Conservation (phyloP, 1,284 basidiomycete genomes). For the Melanopsichium pennsylvanicum region DNA sequence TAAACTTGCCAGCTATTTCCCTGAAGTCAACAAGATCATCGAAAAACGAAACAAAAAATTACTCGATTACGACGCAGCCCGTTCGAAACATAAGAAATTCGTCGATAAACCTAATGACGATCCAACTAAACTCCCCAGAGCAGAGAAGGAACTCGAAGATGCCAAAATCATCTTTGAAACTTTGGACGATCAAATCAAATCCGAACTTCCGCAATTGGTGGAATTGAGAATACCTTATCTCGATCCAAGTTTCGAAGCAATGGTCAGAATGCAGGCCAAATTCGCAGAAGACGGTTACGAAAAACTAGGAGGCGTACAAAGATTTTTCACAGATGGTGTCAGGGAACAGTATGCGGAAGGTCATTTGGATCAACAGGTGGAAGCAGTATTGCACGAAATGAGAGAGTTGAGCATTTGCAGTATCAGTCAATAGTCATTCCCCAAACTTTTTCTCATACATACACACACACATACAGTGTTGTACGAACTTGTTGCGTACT, state of each 20-base stretch:
- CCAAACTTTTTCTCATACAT: neutral
- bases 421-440: constrained; percentile 40
- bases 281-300: constrained; percentile 98
- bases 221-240: constrained; percentile 96
- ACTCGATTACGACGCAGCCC: constrained; percentile 91
- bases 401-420: constrained; percentile 82
- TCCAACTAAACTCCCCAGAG: constrained; percentile 86
- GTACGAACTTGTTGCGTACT: too few relatives aligned
- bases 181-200: constrained; percentile 88
- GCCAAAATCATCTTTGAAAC: constrained; percentile 90
- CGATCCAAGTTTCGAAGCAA: constrained; percentile 97
- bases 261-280: constrained; percentile 92
- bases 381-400: constrained; percentile 94
- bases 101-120: constrained; percentile 94
- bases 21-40: constrained; percentile 91
- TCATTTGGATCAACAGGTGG: constrained; percentile 92
- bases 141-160: constrained; percentile 94
- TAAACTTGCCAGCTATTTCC: constrained; percentile 95
- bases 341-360: constrained; percentile 88
- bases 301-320: constrained; percentile 93
- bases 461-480: neutral
- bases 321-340: constrained; percentile 70
- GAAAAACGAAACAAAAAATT: constrained; percentile 96
- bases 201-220: constrained; percentile 88
- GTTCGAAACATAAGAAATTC: constrained; percentile 77